phyloP scores from a whole-genome alignment of 192 early-diverging fungal species.

The Chytriomyces sp. region DNA sequence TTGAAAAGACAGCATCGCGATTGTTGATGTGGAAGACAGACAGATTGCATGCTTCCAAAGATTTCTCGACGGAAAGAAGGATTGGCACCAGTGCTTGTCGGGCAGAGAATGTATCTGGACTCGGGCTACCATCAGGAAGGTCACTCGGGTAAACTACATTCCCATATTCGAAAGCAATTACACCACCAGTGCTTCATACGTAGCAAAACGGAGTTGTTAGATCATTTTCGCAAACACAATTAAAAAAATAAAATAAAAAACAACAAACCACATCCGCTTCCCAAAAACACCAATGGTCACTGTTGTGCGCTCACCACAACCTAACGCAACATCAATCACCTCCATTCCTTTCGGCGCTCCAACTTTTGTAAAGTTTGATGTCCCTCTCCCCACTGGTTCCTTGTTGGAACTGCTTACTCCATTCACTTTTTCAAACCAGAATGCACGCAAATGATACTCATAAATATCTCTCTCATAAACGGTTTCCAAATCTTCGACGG shows the following conservation, averaged over 20 bases:
- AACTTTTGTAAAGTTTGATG: slow-evolving; percentile 22
- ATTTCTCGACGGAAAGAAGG: slow-evolving; percentile 70
- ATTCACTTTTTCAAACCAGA: slow-evolving; percentile 44
- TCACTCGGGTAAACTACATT: slow-evolving; percentile 39
- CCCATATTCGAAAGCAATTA: slow-evolving; percentile 75
- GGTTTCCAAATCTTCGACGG: slow-evolving; percentile 63
- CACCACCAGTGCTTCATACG: slow-evolving; percentile 62
- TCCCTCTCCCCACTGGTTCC: slow-evolving; percentile 26
- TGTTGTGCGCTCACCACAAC: slow-evolving; percentile 54
- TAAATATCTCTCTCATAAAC: slow-evolving; percentile 80
- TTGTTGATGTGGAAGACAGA: slow-evolving; percentile 65
- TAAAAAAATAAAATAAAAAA: slow-evolving; percentile 9
- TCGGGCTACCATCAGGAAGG: background rate
- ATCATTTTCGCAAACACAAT: slow-evolving; percentile 3
- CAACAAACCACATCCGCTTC: slow-evolving; percentile 67
- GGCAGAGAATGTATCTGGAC: slow-evolving; percentile 58
- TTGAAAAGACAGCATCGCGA: slow-evolving; percentile 3
- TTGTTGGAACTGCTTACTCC: slow-evolving; percentile 21
- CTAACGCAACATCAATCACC: slow-evolving; percentile 50
- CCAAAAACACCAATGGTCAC: slow-evolving; percentile 74
- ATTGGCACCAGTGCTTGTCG: slow-evolving; percentile 71
- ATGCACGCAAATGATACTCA: slow-evolving; percentile 54
- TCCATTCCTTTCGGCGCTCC: slow-evolving; percentile 32
- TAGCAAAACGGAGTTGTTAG: background rate
- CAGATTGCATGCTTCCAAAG: slow-evolving; percentile 66